phyloP scores from a whole-genome alignment of 306 rosid genomes.

The Prosopis cineraria region DNA sequence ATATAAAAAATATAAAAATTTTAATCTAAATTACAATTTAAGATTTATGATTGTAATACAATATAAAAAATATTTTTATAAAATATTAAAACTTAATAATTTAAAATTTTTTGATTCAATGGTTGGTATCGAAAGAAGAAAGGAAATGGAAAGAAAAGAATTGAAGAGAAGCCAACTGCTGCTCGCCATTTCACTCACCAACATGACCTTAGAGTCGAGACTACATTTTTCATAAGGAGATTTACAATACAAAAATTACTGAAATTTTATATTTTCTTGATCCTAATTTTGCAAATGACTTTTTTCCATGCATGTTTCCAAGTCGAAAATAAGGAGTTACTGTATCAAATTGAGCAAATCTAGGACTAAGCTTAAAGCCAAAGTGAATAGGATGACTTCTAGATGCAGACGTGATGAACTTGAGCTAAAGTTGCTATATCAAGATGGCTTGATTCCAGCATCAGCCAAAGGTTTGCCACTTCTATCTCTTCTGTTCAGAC shows the following conservation, averaged over 20 bases:
- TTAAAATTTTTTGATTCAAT: too few relatives aligned
- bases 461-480: slow-evolving; percentile 37
- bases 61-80: too few relatives aligned
- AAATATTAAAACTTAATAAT: too few relatives aligned
- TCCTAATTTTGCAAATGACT: neutral
- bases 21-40: too few relatives aligned
- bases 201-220: slow-evolving; percentile 26
- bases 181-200: too few relatives aligned
- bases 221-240: neutral
- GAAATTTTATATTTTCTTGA: neutral
- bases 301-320: slow-evolving; percentile 11
- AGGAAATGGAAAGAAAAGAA: too few relatives aligned
- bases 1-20: too few relatives aligned
- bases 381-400: slow-evolving; percentile 18
- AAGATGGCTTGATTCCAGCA: slow-evolving; percentile 42
- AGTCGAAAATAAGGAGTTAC: neutral
- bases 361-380: slow-evolving; percentile 19
- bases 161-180: too few relatives aligned
- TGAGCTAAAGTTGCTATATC: slow-evolving; percentile 42
- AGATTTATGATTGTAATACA: too few relatives aligned
- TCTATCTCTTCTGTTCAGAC: slow-evolving; percentile 39
- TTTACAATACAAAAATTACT: neutral
- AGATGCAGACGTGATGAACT: slow-evolving; percentile 33
- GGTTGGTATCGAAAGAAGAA: too few relatives aligned
- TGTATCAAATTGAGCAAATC: slow-evolving; percentile 31